phyloP scores from a whole-genome alignment of 805 yeast species.

The Wickerhamiella lipophila region DNA sequence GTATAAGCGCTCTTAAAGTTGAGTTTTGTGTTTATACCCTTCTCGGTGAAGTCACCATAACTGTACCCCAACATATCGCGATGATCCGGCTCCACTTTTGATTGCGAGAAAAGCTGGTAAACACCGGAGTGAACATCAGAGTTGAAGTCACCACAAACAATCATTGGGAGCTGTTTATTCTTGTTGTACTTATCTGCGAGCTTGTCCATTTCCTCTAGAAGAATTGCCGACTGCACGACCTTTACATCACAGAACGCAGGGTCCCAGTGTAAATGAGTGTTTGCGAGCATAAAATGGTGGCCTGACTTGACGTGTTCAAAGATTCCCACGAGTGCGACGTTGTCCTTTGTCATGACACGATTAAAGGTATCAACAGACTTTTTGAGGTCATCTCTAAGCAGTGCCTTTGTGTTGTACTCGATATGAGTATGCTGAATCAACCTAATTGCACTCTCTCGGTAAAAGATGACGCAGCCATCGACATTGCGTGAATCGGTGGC shows the following conservation, averaged over 20 bases:
- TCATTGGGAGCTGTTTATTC: conserved; percentile 47
- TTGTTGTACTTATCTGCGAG: conserved; percentile 32
- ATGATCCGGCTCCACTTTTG: conserved; percentile 59
- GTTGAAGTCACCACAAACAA: conserved; percentile 93
- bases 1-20: conserved; percentile 76
- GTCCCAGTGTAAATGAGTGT: conserved; percentile 97
- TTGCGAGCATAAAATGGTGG: conserved; percentile 59
- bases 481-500: conserved; percentile 74
- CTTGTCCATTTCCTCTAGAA: conserved; percentile 73
- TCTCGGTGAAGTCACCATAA: conserved; percentile 82
- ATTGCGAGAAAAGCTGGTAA: conserved; percentile 73
- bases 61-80: conserved; percentile 72
- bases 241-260: conserved; percentile 94
- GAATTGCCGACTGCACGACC: conserved; percentile 84
- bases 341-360: conserved; percentile 92
- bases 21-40: conserved; percentile 73
- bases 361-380: conserved; percentile 90
- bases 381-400: conserved; percentile 56
- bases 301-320: conserved; percentile 65
- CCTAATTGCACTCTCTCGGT: conserved; percentile 52
- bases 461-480: conserved; percentile 97
- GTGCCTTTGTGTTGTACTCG: conserved; percentile 53
- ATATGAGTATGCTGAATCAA: conserved; percentile 57
- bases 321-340: conserved; percentile 67
- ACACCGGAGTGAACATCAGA: conserved; percentile 83